phyloP scores from a whole-genome alignment of 805 yeast genomes.

The Spathaspora sp. region DNA sequence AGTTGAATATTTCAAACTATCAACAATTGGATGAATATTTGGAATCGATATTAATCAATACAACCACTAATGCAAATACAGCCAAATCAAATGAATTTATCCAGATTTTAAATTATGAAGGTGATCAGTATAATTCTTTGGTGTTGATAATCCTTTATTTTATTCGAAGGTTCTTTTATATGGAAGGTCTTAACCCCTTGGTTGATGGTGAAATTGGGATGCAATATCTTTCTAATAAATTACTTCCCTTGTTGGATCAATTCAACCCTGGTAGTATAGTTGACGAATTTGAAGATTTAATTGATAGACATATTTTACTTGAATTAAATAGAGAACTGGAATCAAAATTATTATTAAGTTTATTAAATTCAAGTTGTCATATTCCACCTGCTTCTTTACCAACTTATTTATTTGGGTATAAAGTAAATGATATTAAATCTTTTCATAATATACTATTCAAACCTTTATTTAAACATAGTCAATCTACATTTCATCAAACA shows the following conservation, averaged over 20 bases:
- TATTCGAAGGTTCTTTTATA: constrained; percentile 23
- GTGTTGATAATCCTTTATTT: constrained; percentile 18
- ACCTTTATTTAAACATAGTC: constrained; percentile 12
- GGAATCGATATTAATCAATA: constrained; percentile 2
- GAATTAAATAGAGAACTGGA: constrained; percentile 24
- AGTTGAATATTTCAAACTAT: constrained; percentile 13
- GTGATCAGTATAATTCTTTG: constrained; percentile 1
- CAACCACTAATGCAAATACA: not conserved
- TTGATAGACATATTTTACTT: constrained; percentile 11
- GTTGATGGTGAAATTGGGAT: constrained; percentile 7
- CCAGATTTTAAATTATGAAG: constrained; percentile 2
- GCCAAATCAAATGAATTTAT: not conserved
- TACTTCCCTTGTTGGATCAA: constrained; percentile 24
- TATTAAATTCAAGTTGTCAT: constrained; percentile 4
- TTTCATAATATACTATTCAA: constrained; percentile 8
- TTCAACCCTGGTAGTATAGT: constrained; percentile 4
- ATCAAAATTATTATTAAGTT: constrained; percentile 17
- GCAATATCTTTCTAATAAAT: constrained; percentile 20
- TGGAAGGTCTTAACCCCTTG: constrained; percentile 7
- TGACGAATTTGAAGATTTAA: constrained; percentile 8
- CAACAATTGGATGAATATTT: constrained; percentile 12
- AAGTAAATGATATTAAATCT: constrained; percentile 6
- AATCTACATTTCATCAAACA: constrained; percentile 7
- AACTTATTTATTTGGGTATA: constrained; percentile 9
- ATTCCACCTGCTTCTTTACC: not conserved